Percentiles rank a stretch among this genome's conserved stretches.
Conservation (phyloP, 257 asterid genomes). For the Capsicum chinense region DNA sequence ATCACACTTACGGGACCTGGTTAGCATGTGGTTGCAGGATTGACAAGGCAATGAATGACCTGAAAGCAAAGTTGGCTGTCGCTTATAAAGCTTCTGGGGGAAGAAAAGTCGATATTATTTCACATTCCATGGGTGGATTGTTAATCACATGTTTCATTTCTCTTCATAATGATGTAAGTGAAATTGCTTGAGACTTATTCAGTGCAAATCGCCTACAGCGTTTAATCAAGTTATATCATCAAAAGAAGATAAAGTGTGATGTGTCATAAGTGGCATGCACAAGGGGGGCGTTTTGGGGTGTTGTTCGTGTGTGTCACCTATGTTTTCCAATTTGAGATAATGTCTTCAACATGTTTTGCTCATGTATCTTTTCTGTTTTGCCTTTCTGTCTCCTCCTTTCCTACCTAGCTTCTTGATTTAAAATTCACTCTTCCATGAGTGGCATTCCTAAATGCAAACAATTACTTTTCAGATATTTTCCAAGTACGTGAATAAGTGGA, state of each 20-base stretch:
- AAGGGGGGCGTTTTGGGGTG: neutral
- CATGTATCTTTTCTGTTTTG: neutral
- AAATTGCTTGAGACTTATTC: conserved; percentile 22
- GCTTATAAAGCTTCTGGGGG: conserved; percentile 93
- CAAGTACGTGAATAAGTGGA: conserved; percentile 82
- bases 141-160: conserved; percentile 67
- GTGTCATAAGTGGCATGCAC: conserved; percentile 11
- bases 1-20: conserved; percentile 24
- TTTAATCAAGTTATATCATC: conserved; percentile 13
- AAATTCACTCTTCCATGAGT: conserved; percentile 14
- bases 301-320: neutral
- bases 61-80: conserved; percentile 67
- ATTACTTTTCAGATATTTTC: conserved; percentile 62
- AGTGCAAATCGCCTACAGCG: neutral
- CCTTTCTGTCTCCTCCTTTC: neutral
- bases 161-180: conserved; percentile 74
- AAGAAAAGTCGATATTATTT: conserved; percentile 81
- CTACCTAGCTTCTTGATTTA: neutral
- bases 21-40: conserved; percentile 56
- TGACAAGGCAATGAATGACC: conserved; percentile 71
- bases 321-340: conserved; percentile 7
- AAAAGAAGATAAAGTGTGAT: neutral
- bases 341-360: neutral
- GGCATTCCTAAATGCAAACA: conserved; percentile 29
- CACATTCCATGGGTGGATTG: conserved; percentile 96